Evolutionary conservation across 2,329 filamentous ascomycete species (phyloP), one percentile per base, ranked within the genome.

Genomic region (Pseudocercospora eumusae): DNA sequence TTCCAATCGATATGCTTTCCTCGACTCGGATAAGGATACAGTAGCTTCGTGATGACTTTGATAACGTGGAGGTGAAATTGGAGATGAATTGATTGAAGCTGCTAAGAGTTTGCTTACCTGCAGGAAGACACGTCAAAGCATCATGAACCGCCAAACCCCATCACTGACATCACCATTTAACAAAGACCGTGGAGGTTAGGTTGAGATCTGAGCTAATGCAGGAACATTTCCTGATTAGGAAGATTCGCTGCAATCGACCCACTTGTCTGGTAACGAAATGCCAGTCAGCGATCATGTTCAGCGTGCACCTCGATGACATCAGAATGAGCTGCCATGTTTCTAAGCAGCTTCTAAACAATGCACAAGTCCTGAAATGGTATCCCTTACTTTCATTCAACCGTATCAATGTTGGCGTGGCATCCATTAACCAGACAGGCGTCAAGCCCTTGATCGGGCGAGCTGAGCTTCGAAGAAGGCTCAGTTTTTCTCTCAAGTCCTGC

Each of bases 151-250:
- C 31, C 45, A 21, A 27, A 20, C 18, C 50, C 28, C 44, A 21
- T 28, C 15, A 52, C 57, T 63, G 61, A 63, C 61, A 63, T 63
- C 61, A 63, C 57, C 61, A 63, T 63, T 63, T n/a, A n/a, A 60
- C 57, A 57, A 20, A n/a, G 18, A 28, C 31, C 47, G 47, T 52
- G 23, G 47, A 52, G 47, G 25, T 13, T 25, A 28, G 21, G 47
- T n/a, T 52, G 21, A 52, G 21, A 52, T 28, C 47, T 31, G 7
- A 28, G 25, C 47, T 52, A 52, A 23, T 28, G 47, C 47, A 52
- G 47, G 47, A 27, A 52, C 47, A 25, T 9, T n/a, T 1, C 44
- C 44, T 1, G 3, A 47, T 40, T 40, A 13, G 36, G 36, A 40
- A 40, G 36, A 3, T n/a, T 47, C 7, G 20, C 42, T 20, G 20